Base-by-base conservation (phyloP, 306 rosid genomes). In the Gastrolobium villosum region DNA sequence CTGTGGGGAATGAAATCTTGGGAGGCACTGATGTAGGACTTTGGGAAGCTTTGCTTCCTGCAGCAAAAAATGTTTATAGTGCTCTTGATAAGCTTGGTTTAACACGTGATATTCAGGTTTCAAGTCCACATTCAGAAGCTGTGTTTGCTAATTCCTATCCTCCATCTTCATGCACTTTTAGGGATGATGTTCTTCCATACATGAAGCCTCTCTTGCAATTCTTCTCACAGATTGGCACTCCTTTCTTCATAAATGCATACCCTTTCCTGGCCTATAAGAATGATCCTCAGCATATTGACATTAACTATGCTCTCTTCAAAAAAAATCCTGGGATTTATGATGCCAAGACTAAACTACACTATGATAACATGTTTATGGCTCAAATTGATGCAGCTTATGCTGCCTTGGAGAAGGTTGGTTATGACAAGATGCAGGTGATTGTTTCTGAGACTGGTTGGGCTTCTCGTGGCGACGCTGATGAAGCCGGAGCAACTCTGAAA, bases 361-460 rank as follows among this genome's bases (percentile, higher is more conserved):
- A 93, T 59, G 91, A 88, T 26, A 96, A 93, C 84, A 93, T 93
- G 99, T 91, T 96, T 48, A 90, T 86, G 2, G 99, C 99, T 4
- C 86, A 76, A 84, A 60, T 96, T 66, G 98, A 96, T 83, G 98
- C 99, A 1, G 87, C 98, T 34, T 91, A 93, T 77, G 86, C 86
- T 28, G 99, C 98, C 4, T 75, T 96, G 70, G 98, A 93, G 52
- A 93, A 96, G 62, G 89, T 70, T 3, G 99, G 99, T 1, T 90
- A 79, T 68, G 86, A 79, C 0, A 89, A 91, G 70, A 91, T 77
- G 94, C 87, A 90, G 43, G 98, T 93, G 44, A 85, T 96, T 45
- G 96, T 96, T 36, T 90, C 97, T 0, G 97, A 96, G 65, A 96
- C 99, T 0, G 99, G 99, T 4, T 96, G 99, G 98, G 99, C 94